phyloP scores from a whole-genome alignment of 108 stramenopile genomes.

The Chaetoceros tenuissimus region DNA sequence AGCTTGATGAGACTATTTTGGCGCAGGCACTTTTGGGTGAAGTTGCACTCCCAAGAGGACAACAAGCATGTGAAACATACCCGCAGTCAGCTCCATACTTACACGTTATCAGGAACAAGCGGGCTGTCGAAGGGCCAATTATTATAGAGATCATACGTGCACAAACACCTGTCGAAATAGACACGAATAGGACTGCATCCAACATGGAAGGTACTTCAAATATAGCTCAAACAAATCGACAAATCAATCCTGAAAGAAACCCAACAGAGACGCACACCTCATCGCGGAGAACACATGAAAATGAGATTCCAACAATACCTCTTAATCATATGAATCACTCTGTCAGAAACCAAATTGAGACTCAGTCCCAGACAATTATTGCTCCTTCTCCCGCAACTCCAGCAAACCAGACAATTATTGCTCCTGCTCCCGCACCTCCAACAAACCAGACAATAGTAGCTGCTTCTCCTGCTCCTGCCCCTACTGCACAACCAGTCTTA shows the following conservation, averaged over 20 bases:
- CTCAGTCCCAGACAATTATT: not conserved
- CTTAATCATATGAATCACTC: not conserved
- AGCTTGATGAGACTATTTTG: not conserved
- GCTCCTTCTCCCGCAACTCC: not conserved
- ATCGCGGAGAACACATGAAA: not conserved
- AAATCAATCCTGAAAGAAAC: not conserved
- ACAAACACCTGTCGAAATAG: too few species aligned
- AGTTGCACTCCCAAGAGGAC: not conserved
- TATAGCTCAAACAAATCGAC: not conserved
- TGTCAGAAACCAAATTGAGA: not conserved
- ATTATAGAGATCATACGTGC: not conserved
- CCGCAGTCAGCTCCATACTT: not conserved
- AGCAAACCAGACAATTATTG: not conserved
- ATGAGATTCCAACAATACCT: too few species aligned
- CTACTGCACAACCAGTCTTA: not conserved
- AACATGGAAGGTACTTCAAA: not conserved
- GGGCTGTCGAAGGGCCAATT: not conserved
- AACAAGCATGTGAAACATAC: not conserved
- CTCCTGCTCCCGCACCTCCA: not conserved
- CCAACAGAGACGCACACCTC: not conserved
- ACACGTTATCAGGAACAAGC: not conserved
- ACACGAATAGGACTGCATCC: not conserved
- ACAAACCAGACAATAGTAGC: not conserved
- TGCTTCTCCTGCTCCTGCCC: not conserved
- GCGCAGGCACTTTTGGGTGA: conserved; percentile 13